Evolutionary conservation across 2,329 filamentous ascomycete species (phyloP).

Genomic region (Colletotrichum agaves): DNA sequence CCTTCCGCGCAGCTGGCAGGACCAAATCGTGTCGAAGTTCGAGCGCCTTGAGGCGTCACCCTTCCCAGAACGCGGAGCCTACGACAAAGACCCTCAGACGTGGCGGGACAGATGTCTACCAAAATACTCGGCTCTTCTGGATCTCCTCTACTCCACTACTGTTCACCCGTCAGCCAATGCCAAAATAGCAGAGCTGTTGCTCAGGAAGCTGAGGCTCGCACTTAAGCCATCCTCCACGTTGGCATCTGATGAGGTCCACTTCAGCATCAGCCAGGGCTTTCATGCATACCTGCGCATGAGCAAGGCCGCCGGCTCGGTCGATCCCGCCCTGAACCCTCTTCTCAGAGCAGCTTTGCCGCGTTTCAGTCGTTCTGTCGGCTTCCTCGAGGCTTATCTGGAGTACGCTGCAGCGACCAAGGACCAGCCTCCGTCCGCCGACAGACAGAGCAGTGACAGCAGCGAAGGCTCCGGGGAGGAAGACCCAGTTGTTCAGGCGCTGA

Average conservation of each 20-base stretch:
- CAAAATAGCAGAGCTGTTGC: constrained; percentile 72
- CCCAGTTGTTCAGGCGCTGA: constrained; percentile 70
- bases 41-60: constrained; percentile 71
- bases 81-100: constrained; percentile 69
- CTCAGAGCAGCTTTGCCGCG: constrained; percentile 73
- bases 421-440: constrained; percentile 8
- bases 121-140: constrained; percentile 74
- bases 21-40: constrained; percentile 77
- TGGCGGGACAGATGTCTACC: constrained; percentile 73
- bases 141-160: constrained; percentile 68
- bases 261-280: constrained; percentile 81
- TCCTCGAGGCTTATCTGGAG: constrained; percentile 69
- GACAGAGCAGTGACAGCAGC: constrained; percentile 51
- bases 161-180: constrained; percentile 75
- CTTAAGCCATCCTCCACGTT: constrained; percentile 69
- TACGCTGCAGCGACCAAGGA: constrained; percentile 59
- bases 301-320: constrained; percentile 65
- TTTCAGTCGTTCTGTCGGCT: constrained; percentile 74
- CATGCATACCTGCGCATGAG: constrained; percentile 76
- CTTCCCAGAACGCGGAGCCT: constrained; percentile 71
- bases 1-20: constrained; percentile 76
- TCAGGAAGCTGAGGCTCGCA: constrained; percentile 73
- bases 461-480: constrained; percentile 61
- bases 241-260: constrained; percentile 72
- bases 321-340: constrained; percentile 70